Conservation (phyloP, 2,329 filamentous ascomycete species). For the Scolecobasidium constrictum region DNA sequence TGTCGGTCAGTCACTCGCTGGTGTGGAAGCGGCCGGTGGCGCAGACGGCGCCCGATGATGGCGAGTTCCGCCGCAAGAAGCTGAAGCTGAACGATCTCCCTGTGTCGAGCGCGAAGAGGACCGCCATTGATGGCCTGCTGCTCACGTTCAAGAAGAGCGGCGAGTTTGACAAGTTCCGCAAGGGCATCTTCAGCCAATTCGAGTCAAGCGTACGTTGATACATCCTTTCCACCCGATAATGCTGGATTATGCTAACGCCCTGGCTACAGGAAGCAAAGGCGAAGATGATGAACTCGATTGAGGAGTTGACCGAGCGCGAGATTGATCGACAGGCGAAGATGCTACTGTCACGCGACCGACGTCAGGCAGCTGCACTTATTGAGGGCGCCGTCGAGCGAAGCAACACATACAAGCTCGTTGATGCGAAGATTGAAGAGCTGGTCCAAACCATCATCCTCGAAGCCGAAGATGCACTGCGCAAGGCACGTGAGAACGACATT, state of each 20-base stretch:
- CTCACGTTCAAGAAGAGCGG: constrained; percentile 80
- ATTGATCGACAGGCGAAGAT: constrained; percentile 59
- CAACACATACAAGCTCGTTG: constrained; percentile 62
- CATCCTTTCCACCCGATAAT: too few relatives aligned
- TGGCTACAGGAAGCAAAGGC: constrained; percentile 56
- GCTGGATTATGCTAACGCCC: not conserved
- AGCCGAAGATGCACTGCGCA: constrained; percentile 60
- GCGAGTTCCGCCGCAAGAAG: constrained; percentile 34
- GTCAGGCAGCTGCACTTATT: constrained; percentile 63
- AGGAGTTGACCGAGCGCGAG: constrained; percentile 61
- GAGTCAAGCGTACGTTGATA: constrained; percentile 46
- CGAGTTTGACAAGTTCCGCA: constrained; percentile 67
- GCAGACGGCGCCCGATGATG: constrained; percentile 6
- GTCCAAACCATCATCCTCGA: constrained; percentile 53
- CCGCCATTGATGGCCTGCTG: constrained; percentile 63
- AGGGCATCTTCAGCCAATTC: constrained; percentile 66
- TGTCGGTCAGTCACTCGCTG: constrained; percentile 2
- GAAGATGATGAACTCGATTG: constrained; percentile 54
- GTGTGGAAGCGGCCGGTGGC: constrained; percentile 2
- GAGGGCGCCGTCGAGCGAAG: constrained; percentile 69
- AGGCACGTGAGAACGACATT: constrained; percentile 55
- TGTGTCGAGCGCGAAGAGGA: constrained; percentile 59
- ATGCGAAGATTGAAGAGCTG: constrained; percentile 54
- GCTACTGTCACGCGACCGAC: constrained; percentile 61
- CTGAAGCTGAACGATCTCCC: constrained; percentile 68